Base-by-base conservation (phyloP, 2,329 filamentous ascomycete genomes). In the Cladosporium sp. region DNA sequence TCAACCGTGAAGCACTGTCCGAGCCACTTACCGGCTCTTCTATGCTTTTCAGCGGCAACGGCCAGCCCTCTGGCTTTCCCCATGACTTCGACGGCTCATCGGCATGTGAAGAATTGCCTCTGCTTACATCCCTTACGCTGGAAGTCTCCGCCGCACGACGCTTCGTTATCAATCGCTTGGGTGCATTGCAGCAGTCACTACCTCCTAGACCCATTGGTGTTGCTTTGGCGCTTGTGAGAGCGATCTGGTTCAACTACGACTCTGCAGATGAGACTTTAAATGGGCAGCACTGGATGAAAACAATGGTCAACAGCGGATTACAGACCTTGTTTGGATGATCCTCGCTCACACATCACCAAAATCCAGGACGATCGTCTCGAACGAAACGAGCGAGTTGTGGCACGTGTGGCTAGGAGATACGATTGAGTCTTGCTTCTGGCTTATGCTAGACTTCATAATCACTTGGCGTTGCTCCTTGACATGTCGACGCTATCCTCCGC, bases 231-330 rank as follows among this genome's bases (percentile, higher is more conserved):
- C 59, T 66, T 18, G 60, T 56, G 4, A 40, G 60, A n/a, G 65
- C 65, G 11, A 55, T 66, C 5, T 66, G 65, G 60, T 55, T 44
- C 31, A 61, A 66, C 16, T 59, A 66, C 33, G 65, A 66, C 28
- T 50, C 53, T 28, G 53, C 59, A 3, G 53, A 57, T 26, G 60
- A 40, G 53, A 31, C 29, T 31, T 8, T 31, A 5, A 31, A 31
- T 31, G 29, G 29, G 29, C 29, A 31, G 29, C 29, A 50, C 37
- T 66, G 65, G 65, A 66, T 62, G 53, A 35, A 60, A 12, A 62
- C 60, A 6, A 64, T 66, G 65, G 33, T 59, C 16, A 52, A 49
- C 16, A 66, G 55, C 33, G 60, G 60, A 18, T n/a, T 63, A 18
- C 44, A 40, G 44, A 66, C 65, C 2, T 52, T 66, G 28, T 64